Base-by-base conservation (phyloP, 2,329 filamentous ascomycete genomes). In the Colletotrichum sp. region DNA sequence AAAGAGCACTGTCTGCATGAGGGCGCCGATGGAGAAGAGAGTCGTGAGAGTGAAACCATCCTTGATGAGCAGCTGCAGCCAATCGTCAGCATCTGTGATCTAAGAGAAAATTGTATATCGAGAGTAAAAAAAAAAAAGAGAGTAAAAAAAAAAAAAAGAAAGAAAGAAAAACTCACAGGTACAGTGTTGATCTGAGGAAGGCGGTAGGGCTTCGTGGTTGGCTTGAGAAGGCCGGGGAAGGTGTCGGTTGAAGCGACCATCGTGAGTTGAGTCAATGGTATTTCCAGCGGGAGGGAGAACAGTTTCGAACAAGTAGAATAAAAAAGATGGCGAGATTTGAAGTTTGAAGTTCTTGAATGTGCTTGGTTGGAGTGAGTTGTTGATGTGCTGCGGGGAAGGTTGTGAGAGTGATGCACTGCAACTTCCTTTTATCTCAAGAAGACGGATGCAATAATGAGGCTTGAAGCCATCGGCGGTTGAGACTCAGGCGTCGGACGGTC, bases 11-110 rank as follows among this genome's bases (percentile, higher is more conserved):
- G 82, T 78, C 75, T 88, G 87, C 6, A 80, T 21, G 7, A 84
- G 26, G 18, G 85, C 86, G 13, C 85, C 85, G 18, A 84, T 64
- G 18, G 83, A 74, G 13, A 86, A 59, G 9, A 83, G 79, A 5
- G 82, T 83, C 9, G 80, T 81, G 13, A 84, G 78, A 4, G 80
- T 82, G 70, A 88, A 81, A 10, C 80, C 70, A 63, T 86, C 81
- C 77, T 86, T 86, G 60, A 83, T 28, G 21, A 71, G 13, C 5
- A 71, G 34, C 72, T 71, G n/a, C 15, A 32, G 16, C 8, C 5
- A 15, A 28, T 9, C 13, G 12, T 32, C 5, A 55, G 30, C 4
- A 28, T 32, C 28, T 12, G 6, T 62, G 16, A n/a, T 62, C 24
- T 1, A 28, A 9, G 57, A 2, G 8, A 7, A 3, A n/a, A 32